Percentiles rank a stretch among this genome's conserved stretches.
Evolutionary conservation across 306 rosid genomes (phyloP).

Genomic region (Lithocarpus polystachyus): DNA sequence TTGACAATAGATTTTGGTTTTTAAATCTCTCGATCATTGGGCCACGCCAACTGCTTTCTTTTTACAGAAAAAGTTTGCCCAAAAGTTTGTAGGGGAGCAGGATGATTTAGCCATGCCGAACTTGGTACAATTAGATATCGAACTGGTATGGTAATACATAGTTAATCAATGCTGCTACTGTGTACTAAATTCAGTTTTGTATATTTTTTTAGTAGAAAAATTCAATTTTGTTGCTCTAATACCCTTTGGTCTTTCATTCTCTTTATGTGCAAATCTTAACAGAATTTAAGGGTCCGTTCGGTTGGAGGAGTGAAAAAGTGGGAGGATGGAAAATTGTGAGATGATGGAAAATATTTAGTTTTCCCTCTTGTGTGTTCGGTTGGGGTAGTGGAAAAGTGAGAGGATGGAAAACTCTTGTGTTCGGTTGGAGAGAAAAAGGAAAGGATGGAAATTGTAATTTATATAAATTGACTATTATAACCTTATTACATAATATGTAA

Average conservation of each 20-base stretch:
- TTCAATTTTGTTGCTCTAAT: not conserved
- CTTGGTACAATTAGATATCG: not conserved
- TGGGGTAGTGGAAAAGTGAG: too few species aligned
- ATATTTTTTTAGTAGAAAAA: too few species aligned
- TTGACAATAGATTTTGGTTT: not conserved
- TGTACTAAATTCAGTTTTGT: not conserved
- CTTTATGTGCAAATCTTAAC: not conserved
- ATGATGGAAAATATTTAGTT: too few species aligned
- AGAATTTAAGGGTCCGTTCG: too few species aligned
- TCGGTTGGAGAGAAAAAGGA: too few species aligned
- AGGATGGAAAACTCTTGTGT: too few species aligned
- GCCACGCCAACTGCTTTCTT: conserved; percentile 11
- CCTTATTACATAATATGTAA: too few species aligned
- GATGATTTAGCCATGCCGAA: conserved; percentile 8
- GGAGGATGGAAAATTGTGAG: too few species aligned
- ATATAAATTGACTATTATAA: too few species aligned
- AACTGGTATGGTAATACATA: not conserved
- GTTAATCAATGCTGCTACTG: not conserved
- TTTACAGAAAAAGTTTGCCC: conserved; percentile 17
- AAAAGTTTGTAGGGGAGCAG: conserved; percentile 33
- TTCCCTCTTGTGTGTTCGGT: too few species aligned
- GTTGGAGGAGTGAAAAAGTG: too few species aligned
- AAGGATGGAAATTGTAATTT: too few species aligned
- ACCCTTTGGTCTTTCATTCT: not conserved
- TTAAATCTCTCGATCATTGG: conserved; percentile 20